Base-by-base conservation (phyloP, 805 yeast genomes). In the Kodamaea lidongshanica region DNA sequence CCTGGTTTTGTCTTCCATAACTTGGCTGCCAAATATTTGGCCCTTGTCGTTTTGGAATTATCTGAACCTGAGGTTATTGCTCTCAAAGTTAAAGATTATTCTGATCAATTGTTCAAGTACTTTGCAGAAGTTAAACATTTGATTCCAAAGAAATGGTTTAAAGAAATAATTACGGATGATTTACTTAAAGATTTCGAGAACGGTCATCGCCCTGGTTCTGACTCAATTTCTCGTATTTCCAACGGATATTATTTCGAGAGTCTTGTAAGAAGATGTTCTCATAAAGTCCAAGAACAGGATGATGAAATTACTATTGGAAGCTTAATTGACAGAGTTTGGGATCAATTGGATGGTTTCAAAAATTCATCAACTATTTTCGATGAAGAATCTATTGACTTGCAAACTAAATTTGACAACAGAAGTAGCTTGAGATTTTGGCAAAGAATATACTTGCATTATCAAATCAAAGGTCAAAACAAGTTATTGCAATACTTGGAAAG, bases 11-110 rank as follows among this genome's bases (percentile, higher is more conserved):
- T 59, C 12, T 58, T 58, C 30, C 87, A 80, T 39, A 70, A 68
- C 38, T 60, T 72, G 13, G 47, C 77, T 32, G 74, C 85, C 2
- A 76, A 73, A 42, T 74, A 72, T 48, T 54, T 72, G 31, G 82
- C 87, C 0, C 55, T 79, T 24, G 48, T 77, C 7, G 56, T 69
- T 1, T 52, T 80, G 34, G 65, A 66, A 28, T 46, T 79, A 28
- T 61, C 72, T 42, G 83, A 79, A 40, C 67, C 61, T 28, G 83
- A 77, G 45, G 61, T 82, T 2, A 52, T 78, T 7, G 61, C 60
- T 18, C 65, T 76, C 32, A 56, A 57, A n/a, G 46, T 72, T 1
- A 36, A 48, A 4, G 66, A 67, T 25, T 79, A 78, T 47, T 54
- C 77, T n/a, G 32, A 45, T 5, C 56, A 59, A 11, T 66, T 79